Base-by-base conservation (phyloP, 2,329 filamentous ascomycete genomes). In the Aspergillus proliferans region DNA sequence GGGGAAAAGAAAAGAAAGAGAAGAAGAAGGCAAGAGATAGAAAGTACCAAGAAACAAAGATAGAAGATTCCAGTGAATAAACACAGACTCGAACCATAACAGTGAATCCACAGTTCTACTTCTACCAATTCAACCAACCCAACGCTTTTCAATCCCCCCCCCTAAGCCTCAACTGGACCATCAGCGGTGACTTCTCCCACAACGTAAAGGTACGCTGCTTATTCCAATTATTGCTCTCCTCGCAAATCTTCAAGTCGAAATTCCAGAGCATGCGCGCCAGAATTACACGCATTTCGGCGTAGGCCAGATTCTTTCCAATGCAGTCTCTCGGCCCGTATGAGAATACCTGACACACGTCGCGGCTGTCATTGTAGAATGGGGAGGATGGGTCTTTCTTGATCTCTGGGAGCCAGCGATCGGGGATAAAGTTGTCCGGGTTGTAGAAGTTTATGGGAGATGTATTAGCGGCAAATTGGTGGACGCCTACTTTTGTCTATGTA, bases 201-300 rank as follows among this genome's bases (percentile, higher is more conserved):
- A 71, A 38, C 2, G 61, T 58, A 41, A 59, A 73, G 4, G 63
- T 54, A 34, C 61, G 60, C 54, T 76, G 72, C 6, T 62, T 57
- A 15, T 53, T 49, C 72, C 73, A 76, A 14, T 60, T 47, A 6
- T 54, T 30, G 30, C 66, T 67, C 15, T 67, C 63, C 10, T 67
- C 57, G 2, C 63, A 66, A 24, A 76, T 58, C 28, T 61, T 58
- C 47, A 77, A 45, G 47, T 79, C 76, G 55, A 78, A 80, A 46
- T 72, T 75, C 60, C 65, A 79, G 0, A 79, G 50, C 8, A 79
- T 52, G 3, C 70, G 69, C 0, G 72, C 69, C 6, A 80, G 56
- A 33, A 78, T 72, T 3, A 77, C 55, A 2, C 76, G 65, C 65
- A 78, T 74, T 56, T 80, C 76, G 12, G 71, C 62, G 43, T 75